These are phyloP conservation scores for Pseudogymnoascus sp. DNA, from an alignment of 2,329 filamentous ascomycete species.

Conservation along the genomic window DNA sequence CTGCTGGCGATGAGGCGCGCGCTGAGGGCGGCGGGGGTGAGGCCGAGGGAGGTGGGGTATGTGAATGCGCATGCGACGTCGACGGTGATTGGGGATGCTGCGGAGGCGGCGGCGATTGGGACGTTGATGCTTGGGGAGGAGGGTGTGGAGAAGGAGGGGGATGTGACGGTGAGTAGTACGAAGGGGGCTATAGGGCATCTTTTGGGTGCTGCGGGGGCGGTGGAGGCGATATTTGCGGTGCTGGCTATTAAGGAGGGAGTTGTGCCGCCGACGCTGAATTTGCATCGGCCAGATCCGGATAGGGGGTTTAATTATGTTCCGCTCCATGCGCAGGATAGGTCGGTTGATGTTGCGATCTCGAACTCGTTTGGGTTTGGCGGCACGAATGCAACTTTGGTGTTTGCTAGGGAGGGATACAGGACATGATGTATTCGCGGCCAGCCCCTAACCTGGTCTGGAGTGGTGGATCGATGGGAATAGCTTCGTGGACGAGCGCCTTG, in stretches of 20 bases:
- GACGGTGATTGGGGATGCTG: slow-evolving; percentile 76
- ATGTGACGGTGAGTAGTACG: slow-evolving; percentile 83
- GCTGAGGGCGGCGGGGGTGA: slow-evolving; percentile 63
- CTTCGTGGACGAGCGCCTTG: not conserved
- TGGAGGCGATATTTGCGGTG: slow-evolving; percentile 82
- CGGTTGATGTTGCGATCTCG: slow-evolving; percentile 69
- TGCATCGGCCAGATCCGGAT: slow-evolving; percentile 58
- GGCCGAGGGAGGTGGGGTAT: slow-evolving; percentile 72
- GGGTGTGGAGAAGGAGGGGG: slow-evolving; percentile 52
- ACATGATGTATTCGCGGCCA: not conserved
- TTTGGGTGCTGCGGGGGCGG: slow-evolving; percentile 81
- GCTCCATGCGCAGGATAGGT: slow-evolving; percentile 59
- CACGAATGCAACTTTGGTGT: slow-evolving; percentile 86
- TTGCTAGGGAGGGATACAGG: slow-evolving; percentile 36
- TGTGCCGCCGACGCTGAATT: slow-evolving; percentile 81
- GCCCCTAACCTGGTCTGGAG: not conserved
- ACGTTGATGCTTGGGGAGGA: slow-evolving; percentile 67
- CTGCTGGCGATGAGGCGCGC: slow-evolving; percentile 79
- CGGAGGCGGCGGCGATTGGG: slow-evolving; percentile 80
- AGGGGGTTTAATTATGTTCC: slow-evolving; percentile 77
- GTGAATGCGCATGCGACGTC: slow-evolving; percentile 94
- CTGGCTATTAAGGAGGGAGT: slow-evolving; percentile 68
- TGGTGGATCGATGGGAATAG: not conserved
- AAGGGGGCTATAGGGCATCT: slow-evolving; percentile 92
- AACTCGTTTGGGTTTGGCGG: slow-evolving; percentile 99